Base-by-base conservation (phyloP, 2,329 filamentous ascomycete species). In the Penicillium sp. region DNA sequence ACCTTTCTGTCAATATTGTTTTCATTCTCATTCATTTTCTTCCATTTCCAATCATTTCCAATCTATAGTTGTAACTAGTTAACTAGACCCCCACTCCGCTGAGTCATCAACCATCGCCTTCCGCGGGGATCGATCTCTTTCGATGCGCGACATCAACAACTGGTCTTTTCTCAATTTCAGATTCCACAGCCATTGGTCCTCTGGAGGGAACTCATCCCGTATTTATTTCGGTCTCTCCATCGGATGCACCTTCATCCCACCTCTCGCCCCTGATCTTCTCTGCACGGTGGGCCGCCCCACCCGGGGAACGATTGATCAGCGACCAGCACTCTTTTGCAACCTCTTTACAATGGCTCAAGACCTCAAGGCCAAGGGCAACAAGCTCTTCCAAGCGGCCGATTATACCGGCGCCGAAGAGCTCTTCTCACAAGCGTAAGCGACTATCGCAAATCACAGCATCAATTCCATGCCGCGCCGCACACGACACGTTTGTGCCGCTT, bases 351-450 rank as follows among this genome's bases (percentile, higher is more conserved):
- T 64, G 61, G 52, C 62, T 6, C 59, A 61, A 39, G 63, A 64
- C 32, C 52, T 69, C 15, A 69, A 68, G 47, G 56, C 66, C 32
- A 67, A 64, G 46, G 68, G 67, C 39, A 71, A 71, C 39, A 56
- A 65, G 48, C 64, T 66, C 48, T 71, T 62, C 57, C 69, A 70
- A 39, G 56, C 62, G 20, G 67, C 65, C 10, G 62, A 70, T 30
- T 71, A 61, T 47, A 59, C 52, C 33, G 67, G 66, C 13, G 68
- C 68, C 12, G 68, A 71, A 52, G 63, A 69, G n/a, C 52, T 62
- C 32, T 71, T 62, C 47, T 67, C 67, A 4, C 66, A 70, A 59
- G 68, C 68, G 68, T 69, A 51, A 55, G 61, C 18, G 9, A 22
- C 18, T 22, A n/a, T n/a, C n/a, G 18, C 18, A 22, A 22, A 5